Conservation (phyloP, 1,284 basidiomycete genomes). For the Termitomyces sp. region DNA sequence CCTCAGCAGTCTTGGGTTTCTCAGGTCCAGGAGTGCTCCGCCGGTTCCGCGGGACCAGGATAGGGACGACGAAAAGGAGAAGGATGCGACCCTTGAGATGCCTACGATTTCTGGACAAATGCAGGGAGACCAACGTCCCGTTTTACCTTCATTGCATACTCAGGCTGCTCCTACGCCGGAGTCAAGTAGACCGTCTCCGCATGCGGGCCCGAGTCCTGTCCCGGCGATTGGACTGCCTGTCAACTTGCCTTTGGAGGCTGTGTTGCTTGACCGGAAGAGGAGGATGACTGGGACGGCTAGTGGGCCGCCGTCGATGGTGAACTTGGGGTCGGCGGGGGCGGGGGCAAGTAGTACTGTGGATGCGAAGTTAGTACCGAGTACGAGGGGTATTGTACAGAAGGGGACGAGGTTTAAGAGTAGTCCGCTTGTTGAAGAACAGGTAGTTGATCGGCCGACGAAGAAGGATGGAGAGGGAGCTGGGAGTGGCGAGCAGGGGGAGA, state of each 20-base stretch:
- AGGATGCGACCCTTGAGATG: not conserved
- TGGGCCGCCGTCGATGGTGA: conserved; percentile 14
- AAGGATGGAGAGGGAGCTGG: not conserved
- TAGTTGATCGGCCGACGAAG: not conserved
- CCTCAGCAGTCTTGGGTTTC: conserved; percentile 43
- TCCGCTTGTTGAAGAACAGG: conserved; percentile 42
- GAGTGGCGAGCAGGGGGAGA: not conserved
- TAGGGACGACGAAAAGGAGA: conserved; percentile 2
- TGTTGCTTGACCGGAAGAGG: conserved; percentile 52
- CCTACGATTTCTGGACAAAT: not conserved
- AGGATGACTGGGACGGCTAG: conserved; percentile 21
- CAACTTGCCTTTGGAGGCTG: conserved; percentile 49
- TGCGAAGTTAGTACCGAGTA: not conserved
- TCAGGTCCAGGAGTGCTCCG: conserved; percentile 57
- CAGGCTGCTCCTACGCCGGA: not conserved
- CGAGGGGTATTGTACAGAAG: conserved; percentile 26
- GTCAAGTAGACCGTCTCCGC: not conserved
- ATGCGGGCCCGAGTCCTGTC: not conserved
- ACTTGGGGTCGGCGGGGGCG: conserved; percentile 9
- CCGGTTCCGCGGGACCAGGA: conserved; percentile 27
- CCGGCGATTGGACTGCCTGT: conserved; percentile 33
- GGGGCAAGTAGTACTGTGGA: not conserved
- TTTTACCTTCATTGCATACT: not conserved
- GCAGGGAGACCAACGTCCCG: not conserved
- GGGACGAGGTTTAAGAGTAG: conserved; percentile 69